These are phyloP conservation scores for Ottelia alismoides DNA, from an alignment of 106 monocot species.

Conservation along the genomic window DNA sequence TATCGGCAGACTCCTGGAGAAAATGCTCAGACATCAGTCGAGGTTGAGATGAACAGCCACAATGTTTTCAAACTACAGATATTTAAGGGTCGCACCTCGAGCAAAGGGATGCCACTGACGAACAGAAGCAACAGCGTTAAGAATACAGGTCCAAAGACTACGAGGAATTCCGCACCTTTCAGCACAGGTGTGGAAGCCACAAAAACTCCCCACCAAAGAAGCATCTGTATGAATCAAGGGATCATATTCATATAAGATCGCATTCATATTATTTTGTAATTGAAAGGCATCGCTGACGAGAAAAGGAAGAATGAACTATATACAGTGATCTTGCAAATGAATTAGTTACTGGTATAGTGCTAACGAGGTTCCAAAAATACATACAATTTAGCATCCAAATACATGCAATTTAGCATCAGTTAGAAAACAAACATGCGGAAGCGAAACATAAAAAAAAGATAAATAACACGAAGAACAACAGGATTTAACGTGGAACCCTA, in stretches of 20 bases:
- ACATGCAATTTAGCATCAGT: neutral
- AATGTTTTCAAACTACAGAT: neutral
- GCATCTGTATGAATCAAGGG: conserved; percentile 28
- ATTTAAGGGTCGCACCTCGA: conserved; percentile 43
- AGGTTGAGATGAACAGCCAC: no score
- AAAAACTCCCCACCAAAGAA: conserved; percentile 99
- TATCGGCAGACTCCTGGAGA: conserved; percentile 81
- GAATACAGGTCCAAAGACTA: conserved; percentile 65
- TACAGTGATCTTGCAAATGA: no score
- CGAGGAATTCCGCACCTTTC: conserved; percentile 70
- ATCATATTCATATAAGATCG: neutral
- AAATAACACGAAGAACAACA: no score
- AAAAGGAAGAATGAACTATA: no score
- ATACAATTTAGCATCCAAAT: conserved; percentile 1
- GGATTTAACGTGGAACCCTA: no score
- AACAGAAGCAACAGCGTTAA: conserved; percentile 80
- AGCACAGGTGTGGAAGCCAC: conserved; percentile 88
- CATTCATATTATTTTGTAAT: no score
- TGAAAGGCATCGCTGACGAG: no score
- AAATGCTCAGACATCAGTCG: no score
- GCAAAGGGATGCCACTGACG: conserved; percentile 86
- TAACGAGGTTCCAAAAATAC: no score
- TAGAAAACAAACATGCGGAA: no score
- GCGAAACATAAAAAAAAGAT: no score
- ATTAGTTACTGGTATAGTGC: no score